Evolutionary conservation across 225 moss, liverwort and hornwort species (phyloP).

Genomic region (Polytrichum commune): DNA sequence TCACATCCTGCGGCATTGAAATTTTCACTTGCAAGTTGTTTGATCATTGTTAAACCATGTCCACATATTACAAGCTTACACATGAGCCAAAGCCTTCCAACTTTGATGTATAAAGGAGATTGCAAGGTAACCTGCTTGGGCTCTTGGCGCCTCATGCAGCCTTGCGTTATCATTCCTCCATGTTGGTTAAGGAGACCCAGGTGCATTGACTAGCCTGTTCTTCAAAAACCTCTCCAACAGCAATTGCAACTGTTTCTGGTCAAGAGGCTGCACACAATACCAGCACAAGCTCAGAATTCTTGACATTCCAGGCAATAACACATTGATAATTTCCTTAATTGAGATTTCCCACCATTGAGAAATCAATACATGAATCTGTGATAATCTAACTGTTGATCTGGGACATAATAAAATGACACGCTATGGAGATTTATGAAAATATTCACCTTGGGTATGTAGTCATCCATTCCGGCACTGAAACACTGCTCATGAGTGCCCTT

Average conservation of each 20-base stretch:
- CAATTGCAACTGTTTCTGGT: constrained; percentile 54
- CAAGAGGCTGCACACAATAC: constrained; percentile 34
- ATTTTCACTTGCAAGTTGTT: no score
- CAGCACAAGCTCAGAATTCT: no score
- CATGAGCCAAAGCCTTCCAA: not conserved
- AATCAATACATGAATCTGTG: no score
- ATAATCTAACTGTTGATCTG: no score
- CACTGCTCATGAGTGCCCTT: constrained; percentile 91
- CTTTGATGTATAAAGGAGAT: not conserved
- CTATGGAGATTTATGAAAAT: no score
- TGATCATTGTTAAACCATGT: no score
- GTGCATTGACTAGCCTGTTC: constrained; percentile 27
- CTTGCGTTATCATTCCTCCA: not conserved
- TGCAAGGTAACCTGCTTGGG: not conserved
- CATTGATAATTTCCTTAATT: no score
- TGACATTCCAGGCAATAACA: no score
- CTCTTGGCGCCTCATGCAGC: not conserved
- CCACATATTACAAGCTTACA: not conserved
- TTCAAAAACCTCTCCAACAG: constrained; percentile 47
- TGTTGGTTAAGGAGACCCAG: constrained; percentile 8
- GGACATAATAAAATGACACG: no score
- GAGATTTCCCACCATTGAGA: no score
- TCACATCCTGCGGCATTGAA: no score
- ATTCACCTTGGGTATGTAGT: constrained; percentile 80
- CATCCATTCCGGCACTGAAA: constrained; percentile 84